Percentiles rank a stretch among this genome's conserved stretches.
Evolutionary conservation across 495 filamentous ascomycete species (phyloP).

Genomic region (Aspergillus steynii): DNA sequence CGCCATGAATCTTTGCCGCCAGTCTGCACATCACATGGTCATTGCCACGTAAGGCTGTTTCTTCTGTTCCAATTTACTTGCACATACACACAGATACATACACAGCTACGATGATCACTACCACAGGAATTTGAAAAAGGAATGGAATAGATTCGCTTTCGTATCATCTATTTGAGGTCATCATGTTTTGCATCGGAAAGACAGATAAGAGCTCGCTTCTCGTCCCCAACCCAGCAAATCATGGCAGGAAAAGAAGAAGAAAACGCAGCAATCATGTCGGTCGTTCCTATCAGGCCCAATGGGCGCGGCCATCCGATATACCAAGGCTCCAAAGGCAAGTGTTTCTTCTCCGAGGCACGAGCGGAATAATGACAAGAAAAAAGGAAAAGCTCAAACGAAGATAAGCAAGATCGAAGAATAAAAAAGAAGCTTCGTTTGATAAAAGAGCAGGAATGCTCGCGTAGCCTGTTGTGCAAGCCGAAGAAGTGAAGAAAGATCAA

Average conservation of each 20-base stretch:
- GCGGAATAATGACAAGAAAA: slow-evolving; percentile 3
- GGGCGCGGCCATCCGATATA: not conserved
- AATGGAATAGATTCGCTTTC: not conserved
- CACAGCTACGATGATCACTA: too few species aligned
- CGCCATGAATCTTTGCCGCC: too few species aligned
- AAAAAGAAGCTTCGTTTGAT: slow-evolving; percentile 18
- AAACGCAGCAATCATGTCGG: not conserved
- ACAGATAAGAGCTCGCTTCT: not conserved
- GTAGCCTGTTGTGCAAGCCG: not conserved
- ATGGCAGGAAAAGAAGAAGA: not conserved
- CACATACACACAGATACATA: too few species aligned
- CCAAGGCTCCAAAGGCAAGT: not conserved
- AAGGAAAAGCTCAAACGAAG: slow-evolving; percentile 4
- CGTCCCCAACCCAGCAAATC: not conserved
- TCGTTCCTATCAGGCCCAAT: not conserved
- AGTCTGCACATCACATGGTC: too few species aligned
- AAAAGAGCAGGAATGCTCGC: slow-evolving; percentile 4
- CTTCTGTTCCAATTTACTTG: too few species aligned
- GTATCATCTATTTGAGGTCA: not conserved
- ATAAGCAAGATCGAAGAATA: slow-evolving; percentile 13
- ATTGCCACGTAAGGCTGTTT: too few species aligned
- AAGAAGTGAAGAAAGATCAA: slow-evolving; percentile 18
- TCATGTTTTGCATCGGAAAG: not conserved
- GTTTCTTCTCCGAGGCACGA: not conserved
- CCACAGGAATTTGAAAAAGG: not conserved